A percentile compares a stretch with the other conserved stretches of the same genome.
Conservation (phyloP, 202 grass and related monocot genomes). For the Miscanthus sacchariflorus region DNA sequence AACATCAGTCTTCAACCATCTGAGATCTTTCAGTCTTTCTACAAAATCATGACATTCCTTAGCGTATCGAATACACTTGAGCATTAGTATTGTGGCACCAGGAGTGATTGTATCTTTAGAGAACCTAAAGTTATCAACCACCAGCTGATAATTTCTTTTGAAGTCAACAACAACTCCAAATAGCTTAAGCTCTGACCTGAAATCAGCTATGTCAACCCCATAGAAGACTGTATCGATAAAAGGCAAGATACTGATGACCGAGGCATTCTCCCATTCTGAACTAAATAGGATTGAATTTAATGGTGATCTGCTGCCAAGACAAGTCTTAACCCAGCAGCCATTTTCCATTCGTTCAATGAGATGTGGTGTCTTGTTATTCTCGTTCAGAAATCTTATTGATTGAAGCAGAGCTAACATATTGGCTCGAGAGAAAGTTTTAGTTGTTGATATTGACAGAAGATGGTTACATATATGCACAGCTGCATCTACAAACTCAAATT, state of each 20-base stretch:
- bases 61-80: constrained; percentile 47
- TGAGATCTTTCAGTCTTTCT: constrained; percentile 48
- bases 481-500: constrained; percentile 58
- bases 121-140: constrained; percentile 64
- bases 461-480: constrained; percentile 51
- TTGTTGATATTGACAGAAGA: constrained; percentile 46
- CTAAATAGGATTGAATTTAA: constrained; percentile 33
- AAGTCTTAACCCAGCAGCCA: constrained; percentile 41
- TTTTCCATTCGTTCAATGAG: constrained; percentile 30
- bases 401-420: constrained; percentile 57
- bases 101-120: constrained; percentile 40
- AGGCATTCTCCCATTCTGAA: constrained; percentile 50
- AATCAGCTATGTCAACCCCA: constrained; percentile 48
- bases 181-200: constrained; percentile 63
- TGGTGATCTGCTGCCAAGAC: constrained; percentile 33
- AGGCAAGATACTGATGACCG: constrained; percentile 54
- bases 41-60: constrained; percentile 26
- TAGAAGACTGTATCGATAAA: constrained; percentile 61
- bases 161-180: constrained; percentile 58
- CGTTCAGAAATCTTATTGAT: constrained; percentile 38
- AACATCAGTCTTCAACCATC: constrained; percentile 64
- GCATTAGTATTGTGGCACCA: constrained; percentile 55
- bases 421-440: constrained; percentile 48
- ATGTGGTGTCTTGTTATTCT: neutral
- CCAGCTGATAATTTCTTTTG: constrained; percentile 50